Evolutionary conservation across 2,329 filamentous ascomycete species (phyloP).

Genomic region (Xylaria sp.): DNA sequence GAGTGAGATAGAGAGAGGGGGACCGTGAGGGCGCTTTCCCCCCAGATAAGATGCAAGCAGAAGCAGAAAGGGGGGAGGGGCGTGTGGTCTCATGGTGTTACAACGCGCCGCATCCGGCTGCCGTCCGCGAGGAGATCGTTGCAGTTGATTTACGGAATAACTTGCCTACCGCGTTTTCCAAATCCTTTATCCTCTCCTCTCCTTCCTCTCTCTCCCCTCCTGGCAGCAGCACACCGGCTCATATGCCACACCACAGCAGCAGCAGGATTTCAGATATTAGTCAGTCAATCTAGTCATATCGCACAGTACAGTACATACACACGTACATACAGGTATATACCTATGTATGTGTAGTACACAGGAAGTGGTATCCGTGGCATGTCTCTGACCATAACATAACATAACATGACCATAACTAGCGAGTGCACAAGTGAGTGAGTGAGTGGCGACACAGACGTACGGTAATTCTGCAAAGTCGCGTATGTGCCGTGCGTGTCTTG

Average conservation of each 20-base stretch:
- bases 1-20: slow-evolving; percentile 15
- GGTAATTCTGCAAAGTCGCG: slow-evolving; percentile 16
- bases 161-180: slow-evolving; percentile 30
- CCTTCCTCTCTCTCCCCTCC: neutral
- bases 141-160: slow-evolving; percentile 26
- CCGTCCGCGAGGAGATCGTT: slow-evolving; percentile 35
- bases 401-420: slow-evolving; percentile 12
- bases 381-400: slow-evolving; percentile 22
- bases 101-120: slow-evolving; percentile 35
- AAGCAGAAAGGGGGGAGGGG: slow-evolving; percentile 13
- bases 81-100: slow-evolving; percentile 37
- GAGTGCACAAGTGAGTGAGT: neutral
- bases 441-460: slow-evolving; percentile 18
- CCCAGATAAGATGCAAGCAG: slow-evolving; percentile 33
- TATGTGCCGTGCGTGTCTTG: slow-evolving; percentile 9
- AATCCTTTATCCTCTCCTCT: slow-evolving; percentile 8
- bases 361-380: slow-evolving; percentile 4
- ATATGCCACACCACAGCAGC: slow-evolving; percentile 7
- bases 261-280: slow-evolving; percentile 19
- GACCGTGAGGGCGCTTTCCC: slow-evolving; percentile 8
- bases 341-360: neutral
- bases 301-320: neutral
- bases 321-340: neutral
- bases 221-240: neutral
- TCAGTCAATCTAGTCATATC: neutral